Percentiles rank a stretch among this genome's conserved stretches.
Conservation (phyloP, 805 yeast species). For the Candida patagonica region DNA sequence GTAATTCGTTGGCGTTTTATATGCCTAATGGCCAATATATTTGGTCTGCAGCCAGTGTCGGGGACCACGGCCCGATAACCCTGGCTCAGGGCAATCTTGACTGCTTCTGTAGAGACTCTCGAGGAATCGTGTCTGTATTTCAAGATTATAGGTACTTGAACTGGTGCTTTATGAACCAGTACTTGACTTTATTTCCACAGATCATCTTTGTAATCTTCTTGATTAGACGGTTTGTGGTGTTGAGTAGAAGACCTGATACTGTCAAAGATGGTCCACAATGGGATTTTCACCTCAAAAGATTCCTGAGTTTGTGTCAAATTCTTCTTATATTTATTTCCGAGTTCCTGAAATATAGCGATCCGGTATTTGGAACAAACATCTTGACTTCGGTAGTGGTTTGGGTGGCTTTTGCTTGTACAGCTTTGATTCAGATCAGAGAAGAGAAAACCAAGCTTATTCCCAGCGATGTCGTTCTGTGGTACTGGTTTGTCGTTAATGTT, state of each 20-base stretch:
- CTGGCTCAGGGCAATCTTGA: no score
- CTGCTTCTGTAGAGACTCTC: neutral
- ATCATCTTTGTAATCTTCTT: slow-evolving; percentile 1
- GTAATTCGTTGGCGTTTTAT: no score
- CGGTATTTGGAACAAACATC: neutral
- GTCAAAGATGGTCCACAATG: slow-evolving; percentile 2
- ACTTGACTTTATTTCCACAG: slow-evolving; percentile 7
- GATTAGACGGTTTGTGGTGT: neutral
- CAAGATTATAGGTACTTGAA: slow-evolving; percentile 3
- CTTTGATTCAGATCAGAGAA: neutral
- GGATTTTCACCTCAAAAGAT: slow-evolving; percentile 8
- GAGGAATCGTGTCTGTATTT: neutral
- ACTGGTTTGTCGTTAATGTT: slow-evolving; percentile 2
- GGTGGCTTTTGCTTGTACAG: neutral
- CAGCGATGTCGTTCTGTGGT: slow-evolving; percentile 2
- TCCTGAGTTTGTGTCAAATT: neutral
- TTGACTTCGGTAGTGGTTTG: neutral
- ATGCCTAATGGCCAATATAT: no score
- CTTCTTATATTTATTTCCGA: neutral
- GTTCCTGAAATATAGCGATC: neutral
- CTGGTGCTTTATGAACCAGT: slow-evolving; percentile 11
- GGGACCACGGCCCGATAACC: no score
- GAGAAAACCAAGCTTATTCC: neutral
- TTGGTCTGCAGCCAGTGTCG: no score
- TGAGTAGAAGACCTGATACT: neutral